phyloP scores from a whole-genome alignment of 2,329 filamentous ascomycete species.

The Falciphora oryzae region DNA sequence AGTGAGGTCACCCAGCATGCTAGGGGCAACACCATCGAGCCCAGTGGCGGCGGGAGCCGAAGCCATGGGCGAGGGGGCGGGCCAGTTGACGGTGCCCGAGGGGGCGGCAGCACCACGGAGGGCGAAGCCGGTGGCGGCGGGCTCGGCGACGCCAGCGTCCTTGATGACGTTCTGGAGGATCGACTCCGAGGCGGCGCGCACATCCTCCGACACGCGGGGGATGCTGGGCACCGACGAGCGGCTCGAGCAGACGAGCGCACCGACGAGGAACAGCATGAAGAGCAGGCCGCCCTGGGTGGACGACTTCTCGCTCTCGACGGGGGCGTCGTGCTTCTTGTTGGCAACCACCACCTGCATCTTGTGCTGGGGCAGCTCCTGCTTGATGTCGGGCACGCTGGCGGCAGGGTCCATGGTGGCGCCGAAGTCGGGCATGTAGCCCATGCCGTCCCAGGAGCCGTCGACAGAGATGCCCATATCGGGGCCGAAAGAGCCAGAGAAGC shows the following conservation, averaged over 20 bases:
- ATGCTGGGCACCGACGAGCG: conserved; percentile 62
- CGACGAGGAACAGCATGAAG: conserved; percentile 93
- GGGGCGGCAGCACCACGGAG: conserved; percentile 41
- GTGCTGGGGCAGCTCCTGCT: conserved; percentile 57
- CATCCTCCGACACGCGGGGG: conserved; percentile 72
- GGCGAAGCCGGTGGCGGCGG: conserved; percentile 37
- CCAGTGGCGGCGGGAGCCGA: conserved; percentile 28
- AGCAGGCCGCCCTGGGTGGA: conserved; percentile 76
- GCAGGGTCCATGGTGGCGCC: conserved; percentile 42
- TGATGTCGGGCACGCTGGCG: conserved; percentile 38
- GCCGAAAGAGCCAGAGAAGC: conserved; percentile 65
- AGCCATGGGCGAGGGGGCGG: conserved; percentile 33
- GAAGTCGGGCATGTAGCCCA: conserved; percentile 71
- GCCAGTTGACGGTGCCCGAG: conserved; percentile 42
- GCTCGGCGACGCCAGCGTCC: conserved; percentile 60
- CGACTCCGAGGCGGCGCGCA: conserved; percentile 70
- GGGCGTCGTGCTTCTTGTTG: conserved; percentile 51
- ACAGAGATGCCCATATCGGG: conserved; percentile 74
- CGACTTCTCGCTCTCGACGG: conserved; percentile 52
- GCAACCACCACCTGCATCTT: conserved; percentile 42
- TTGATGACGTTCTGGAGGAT: conserved; percentile 78
- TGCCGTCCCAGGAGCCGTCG: conserved; percentile 76
- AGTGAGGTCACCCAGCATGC: conserved; percentile 60
- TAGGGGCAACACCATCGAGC: conserved; percentile 47
- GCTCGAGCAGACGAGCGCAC: conserved; percentile 92